These are phyloP conservation scores for Corchorus olitorius DNA, from an alignment of 345 rosid genomes.

Conservation along the genomic window DNA sequence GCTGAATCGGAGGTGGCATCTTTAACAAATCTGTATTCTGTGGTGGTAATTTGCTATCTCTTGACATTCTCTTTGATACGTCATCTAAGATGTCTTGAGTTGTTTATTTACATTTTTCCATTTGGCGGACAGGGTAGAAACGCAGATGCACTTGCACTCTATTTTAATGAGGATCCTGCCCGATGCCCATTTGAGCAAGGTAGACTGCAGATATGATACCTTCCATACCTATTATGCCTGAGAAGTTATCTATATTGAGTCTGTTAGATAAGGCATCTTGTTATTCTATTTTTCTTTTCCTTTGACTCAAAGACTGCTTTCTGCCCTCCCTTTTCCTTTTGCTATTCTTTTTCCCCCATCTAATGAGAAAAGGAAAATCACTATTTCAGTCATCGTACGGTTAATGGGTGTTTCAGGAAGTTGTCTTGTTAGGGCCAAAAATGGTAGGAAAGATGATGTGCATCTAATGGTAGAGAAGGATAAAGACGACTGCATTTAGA, in stretches of 20 bases:
- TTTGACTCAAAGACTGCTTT: not conserved
- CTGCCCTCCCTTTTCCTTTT: not conserved
- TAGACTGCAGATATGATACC: slow-evolving; percentile 28
- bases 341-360: not conserved
- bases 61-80: slow-evolving; percentile 19
- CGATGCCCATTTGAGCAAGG: slow-evolving; percentile 99
- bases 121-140: slow-evolving; percentile 78
- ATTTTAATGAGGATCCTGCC: slow-evolving; percentile 97
- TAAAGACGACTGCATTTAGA: not conserved
- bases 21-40: slow-evolving; percentile 74
- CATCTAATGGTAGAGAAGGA: not conserved
- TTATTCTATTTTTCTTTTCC: not conserved
- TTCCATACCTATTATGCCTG: not conserved
- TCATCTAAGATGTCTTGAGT: slow-evolving; percentile 16
- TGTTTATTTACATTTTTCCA: not conserved
- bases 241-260: not conserved
- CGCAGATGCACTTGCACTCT: slow-evolving; percentile 95
- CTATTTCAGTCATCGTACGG: not conserved
- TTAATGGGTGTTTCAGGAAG: not conserved
- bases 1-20: slow-evolving; percentile 85
- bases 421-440: slow-evolving; percentile 3
- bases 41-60: slow-evolving; percentile 66
- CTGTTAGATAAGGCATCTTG: not conserved
- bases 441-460: slow-evolving; percentile 3
- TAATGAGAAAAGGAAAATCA: not conserved